A percentile compares a stretch with the other conserved stretches of the same genome.
Conservation (phyloP, 768 basidiomycete species). For the Plicaturopsis crispa region DNA sequence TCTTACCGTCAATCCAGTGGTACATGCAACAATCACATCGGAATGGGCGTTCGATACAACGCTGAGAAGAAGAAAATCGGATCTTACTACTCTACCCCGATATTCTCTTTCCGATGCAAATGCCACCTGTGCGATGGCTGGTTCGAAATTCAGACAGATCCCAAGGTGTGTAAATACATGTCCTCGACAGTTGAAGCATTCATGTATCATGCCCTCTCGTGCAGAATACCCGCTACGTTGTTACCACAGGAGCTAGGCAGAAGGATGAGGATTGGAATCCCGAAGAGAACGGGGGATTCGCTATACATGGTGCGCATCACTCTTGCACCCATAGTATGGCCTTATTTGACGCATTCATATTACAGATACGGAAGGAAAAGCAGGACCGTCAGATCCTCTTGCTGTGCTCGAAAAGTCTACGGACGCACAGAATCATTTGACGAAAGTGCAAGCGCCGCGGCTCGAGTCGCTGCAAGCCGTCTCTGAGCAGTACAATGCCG, state of each 20-base stretch:
- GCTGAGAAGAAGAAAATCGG: constrained; percentile 98
- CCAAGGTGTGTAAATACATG: constrained; percentile 53
- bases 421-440: constrained; percentile 62
- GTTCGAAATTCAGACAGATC: constrained; percentile 98
- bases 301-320: constrained; percentile 61
- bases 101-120: constrained; percentile 94
- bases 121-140: constrained; percentile 94
- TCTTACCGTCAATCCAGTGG: constrained; percentile 42
- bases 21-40: constrained; percentile 93
- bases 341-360: too few relatives aligned
- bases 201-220: neutral
- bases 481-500: constrained; percentile 73
- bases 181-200: neutral
- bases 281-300: constrained; percentile 90
- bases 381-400: constrained; percentile 71
- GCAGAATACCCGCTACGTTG: constrained; percentile 94
- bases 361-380: constrained; percentile 45
- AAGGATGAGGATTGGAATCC: constrained; percentile 98
- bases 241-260: constrained; percentile 84
- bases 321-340: neutral
- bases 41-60: constrained; percentile 99
- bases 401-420: constrained; percentile 86
- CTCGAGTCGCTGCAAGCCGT: constrained; percentile 71
- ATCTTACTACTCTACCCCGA: constrained; percentile 89
- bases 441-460: constrained; percentile 71